These are phyloP conservation scores for Calonectria pauciramosa DNA, from an alignment of 2,329 filamentous ascomycete species.

Conservation along the genomic window DNA sequence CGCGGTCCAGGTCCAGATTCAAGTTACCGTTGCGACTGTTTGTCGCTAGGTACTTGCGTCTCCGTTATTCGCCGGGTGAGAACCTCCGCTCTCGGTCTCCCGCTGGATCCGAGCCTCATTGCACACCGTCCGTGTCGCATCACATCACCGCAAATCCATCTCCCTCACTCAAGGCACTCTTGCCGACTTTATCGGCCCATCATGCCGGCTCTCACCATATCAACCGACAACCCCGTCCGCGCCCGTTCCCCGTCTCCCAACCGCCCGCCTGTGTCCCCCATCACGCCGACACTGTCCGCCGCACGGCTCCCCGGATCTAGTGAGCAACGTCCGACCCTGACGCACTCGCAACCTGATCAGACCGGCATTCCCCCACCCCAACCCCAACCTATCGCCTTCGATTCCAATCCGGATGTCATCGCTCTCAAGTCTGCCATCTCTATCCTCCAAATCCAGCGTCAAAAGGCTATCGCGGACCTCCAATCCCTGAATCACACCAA, in stretches of 20 bases:
- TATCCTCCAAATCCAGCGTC: conserved; percentile 87
- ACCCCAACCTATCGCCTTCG: conserved; percentile 68
- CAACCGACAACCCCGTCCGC: conserved; percentile 44
- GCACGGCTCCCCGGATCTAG: conserved; percentile 46
- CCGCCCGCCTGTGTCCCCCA: conserved; percentile 67
- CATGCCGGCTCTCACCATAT: conserved; percentile 52
- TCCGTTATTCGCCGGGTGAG: conserved; percentile 17
- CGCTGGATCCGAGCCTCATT: conserved; percentile 18
- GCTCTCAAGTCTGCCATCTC: conserved; percentile 88
- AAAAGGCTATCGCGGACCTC: conserved; percentile 83
- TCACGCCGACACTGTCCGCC: conserved; percentile 64
- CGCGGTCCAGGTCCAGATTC: not conserved
- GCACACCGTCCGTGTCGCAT: conserved; percentile 25
- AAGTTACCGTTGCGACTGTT: conserved; percentile 1
- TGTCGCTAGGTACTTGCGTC: not conserved
- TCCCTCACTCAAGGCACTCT: not conserved
- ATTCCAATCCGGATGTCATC: conserved; percentile 85
- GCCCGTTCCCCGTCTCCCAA: conserved; percentile 59
- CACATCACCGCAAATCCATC: not conserved
- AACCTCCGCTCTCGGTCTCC: conserved; percentile 34
- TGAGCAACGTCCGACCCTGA: conserved; percentile 51
- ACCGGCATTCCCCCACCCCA: conserved; percentile 60
- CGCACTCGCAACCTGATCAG: conserved; percentile 61
- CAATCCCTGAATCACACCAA: conserved; percentile 78
- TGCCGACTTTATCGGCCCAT: conserved; percentile 16